Evolutionary conservation across 208 protist genomes (phyloP).

Genomic region (Crithidia acanthocephali): DNA sequence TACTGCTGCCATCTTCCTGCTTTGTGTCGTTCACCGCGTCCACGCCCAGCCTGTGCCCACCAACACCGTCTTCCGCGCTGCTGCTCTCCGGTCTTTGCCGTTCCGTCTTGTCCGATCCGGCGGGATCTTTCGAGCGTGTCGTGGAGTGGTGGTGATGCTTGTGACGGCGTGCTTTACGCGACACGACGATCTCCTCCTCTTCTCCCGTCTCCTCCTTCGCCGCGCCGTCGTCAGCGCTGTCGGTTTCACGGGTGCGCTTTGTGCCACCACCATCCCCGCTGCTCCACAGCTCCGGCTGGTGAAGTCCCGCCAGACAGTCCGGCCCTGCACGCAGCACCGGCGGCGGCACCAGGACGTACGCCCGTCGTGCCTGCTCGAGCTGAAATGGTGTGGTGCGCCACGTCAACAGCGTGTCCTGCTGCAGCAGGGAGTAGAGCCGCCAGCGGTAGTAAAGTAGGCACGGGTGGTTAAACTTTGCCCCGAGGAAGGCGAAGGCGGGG

Average conservation of each 20-base stretch:
- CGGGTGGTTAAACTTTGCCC: slow-evolving; percentile 52
- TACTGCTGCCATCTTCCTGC: background rate
- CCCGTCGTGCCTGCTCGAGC: slow-evolving; percentile 56
- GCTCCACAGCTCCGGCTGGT: slow-evolving; percentile 23
- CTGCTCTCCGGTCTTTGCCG: background rate
- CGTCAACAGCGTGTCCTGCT: slow-evolving; percentile 64
- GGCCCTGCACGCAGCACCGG: slow-evolving; percentile 46
- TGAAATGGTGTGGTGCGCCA: slow-evolving; percentile 83
- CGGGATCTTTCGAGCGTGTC: background rate
- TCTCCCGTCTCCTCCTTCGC: background rate
- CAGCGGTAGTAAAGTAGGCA: slow-evolving; percentile 87
- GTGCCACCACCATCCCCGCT: background rate
- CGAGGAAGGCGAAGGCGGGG: slow-evolving; percentile 68
- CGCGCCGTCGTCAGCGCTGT: background rate
- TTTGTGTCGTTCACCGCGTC: background rate
- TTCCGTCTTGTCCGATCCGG: background rate
- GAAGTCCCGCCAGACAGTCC: slow-evolving; percentile 41
- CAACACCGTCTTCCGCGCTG: background rate
- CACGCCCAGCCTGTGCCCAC: background rate
- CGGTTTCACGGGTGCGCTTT: slow-evolving; percentile 1
- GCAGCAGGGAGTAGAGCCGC: slow-evolving; percentile 83
- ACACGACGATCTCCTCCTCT: slow-evolving; percentile 6
- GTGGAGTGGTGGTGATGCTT: slow-evolving; percentile 3
- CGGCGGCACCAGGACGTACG: slow-evolving; percentile 78
- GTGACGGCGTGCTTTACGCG: slow-evolving; percentile 9